Evolutionary conservation across 192 early-diverging fungal genomes (phyloP).

Genomic region (Radiomyces spectabilis): DNA sequence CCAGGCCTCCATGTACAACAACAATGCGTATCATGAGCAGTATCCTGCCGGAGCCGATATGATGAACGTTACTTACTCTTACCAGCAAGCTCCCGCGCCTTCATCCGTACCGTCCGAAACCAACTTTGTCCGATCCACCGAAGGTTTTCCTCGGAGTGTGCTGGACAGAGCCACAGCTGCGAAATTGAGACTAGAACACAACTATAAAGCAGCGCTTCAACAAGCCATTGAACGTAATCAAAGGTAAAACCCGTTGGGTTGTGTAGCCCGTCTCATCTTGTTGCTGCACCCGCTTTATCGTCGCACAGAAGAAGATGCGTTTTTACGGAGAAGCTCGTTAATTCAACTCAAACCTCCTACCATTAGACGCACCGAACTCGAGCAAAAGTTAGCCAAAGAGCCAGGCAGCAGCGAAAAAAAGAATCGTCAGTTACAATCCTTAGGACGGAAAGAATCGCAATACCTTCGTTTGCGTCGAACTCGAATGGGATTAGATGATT

Average conservation of each 20-base stretch:
- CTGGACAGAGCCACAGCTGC: slow-evolving; percentile 85
- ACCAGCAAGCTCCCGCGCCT: slow-evolving; percentile 1
- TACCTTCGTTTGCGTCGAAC: slow-evolving; percentile 90
- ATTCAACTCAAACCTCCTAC: too few species aligned
- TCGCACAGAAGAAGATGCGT: too few species aligned
- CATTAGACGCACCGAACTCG: slow-evolving; percentile 67
- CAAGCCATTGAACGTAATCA: slow-evolving; percentile 85
- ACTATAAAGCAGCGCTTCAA: slow-evolving; percentile 82
- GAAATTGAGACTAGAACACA: slow-evolving; percentile 87
- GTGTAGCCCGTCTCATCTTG: not conserved
- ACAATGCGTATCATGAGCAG: not conserved
- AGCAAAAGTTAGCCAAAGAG: slow-evolving; percentile 66
- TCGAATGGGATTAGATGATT: slow-evolving; percentile 85
- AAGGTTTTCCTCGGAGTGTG: slow-evolving; percentile 67
- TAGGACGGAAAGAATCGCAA: slow-evolving; percentile 87
- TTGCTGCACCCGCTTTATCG: not conserved
- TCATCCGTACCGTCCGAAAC: slow-evolving; percentile 26
- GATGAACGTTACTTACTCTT: slow-evolving; percentile 20
- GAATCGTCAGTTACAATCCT: slow-evolving; percentile 66
- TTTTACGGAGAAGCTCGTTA: too few species aligned
- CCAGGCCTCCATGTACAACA: slow-evolving; percentile 25
- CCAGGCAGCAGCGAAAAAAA: slow-evolving; percentile 84
- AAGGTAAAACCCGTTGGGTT: too few species aligned
- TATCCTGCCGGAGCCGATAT: slow-evolving; percentile 19
- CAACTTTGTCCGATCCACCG: slow-evolving; percentile 61